These are phyloP conservation scores for Hibiscus tridactylites DNA, from an alignment of 345 rosid species.

Conservation along the genomic window DNA sequence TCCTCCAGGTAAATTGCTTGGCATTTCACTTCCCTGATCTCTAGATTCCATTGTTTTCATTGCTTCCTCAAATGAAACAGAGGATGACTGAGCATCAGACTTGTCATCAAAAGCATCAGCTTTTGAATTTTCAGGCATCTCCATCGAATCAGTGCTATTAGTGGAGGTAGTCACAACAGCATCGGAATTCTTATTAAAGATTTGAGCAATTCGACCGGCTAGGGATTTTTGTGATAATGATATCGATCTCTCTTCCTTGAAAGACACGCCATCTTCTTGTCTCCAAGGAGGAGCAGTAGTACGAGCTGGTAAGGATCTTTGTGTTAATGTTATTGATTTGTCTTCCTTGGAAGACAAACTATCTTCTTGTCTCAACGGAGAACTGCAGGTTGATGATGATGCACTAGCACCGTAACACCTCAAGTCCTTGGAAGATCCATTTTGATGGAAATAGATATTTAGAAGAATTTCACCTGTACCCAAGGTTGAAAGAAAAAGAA, in stretches of 20 bases:
- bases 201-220: constrained; percentile 26
- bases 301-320: too few relatives aligned
- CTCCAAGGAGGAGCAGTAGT: constrained; percentile 27
- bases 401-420: constrained; percentile 21
- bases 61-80: constrained; percentile 51
- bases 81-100: constrained; percentile 42
- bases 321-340: constrained; percentile 10
- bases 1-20: constrained; percentile 77
- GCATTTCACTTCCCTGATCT: constrained; percentile 57
- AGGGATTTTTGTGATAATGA: constrained; percentile 37
- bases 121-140: constrained; percentile 35
- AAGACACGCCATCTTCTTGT: constrained; percentile 39
- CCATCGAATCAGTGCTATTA: constrained; percentile 39
- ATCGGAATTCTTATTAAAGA: constrained; percentile 58
- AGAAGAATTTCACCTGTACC: constrained; percentile 77
- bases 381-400: constrained; percentile 31
- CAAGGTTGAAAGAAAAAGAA: constrained; percentile 2
- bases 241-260: constrained; percentile 43
- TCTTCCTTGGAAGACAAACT: constrained; percentile 41
- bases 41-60: constrained; percentile 56
- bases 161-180: constrained; percentile 16
- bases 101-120: constrained; percentile 31
- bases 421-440: constrained; percentile 33
- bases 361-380: constrained; percentile 51
- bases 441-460: constrained; percentile 51